A percentile compares a stretch with the other conserved stretches of the same genome.
These are phyloP conservation scores for Coleophoma crateriformis DNA, from an alignment of 2,329 filamentous ascomycete genomes.

Conservation along the genomic window DNA sequence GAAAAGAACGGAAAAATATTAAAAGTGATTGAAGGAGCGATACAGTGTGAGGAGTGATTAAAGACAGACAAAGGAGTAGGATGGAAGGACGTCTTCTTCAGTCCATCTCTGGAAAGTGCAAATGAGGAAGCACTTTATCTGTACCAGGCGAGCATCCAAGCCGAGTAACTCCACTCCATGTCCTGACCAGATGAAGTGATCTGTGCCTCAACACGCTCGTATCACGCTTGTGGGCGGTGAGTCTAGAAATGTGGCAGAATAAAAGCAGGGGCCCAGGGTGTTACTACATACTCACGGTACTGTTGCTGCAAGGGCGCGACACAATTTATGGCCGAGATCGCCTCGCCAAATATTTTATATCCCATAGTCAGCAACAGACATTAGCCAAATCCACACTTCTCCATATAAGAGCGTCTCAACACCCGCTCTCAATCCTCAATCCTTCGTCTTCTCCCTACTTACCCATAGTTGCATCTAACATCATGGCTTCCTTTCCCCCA, in stretches of 20 bases:
- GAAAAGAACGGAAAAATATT: no score
- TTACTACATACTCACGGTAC: not conserved
- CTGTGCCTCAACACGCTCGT: no score
- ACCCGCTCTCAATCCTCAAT: not conserved
- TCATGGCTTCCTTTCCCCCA: slow-evolving; percentile 59
- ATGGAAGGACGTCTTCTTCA: no score
- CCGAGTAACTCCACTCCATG: no score
- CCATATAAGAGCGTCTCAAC: not conserved
- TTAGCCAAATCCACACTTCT: not conserved
- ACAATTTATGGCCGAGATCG: not conserved
- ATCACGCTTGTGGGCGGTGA: no score
- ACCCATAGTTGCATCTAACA: not conserved
- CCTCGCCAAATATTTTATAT: not conserved
- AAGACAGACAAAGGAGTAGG: no score
- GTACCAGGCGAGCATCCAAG: no score
- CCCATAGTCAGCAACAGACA: not conserved
- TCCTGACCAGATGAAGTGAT: no score
- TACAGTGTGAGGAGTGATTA: not conserved
- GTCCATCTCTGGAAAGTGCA: no score
- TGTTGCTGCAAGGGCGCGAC: not conserved
- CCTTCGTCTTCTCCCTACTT: not conserved
- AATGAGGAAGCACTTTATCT: no score
- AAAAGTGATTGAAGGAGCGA: not conserved
- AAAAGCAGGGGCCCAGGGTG: no score
- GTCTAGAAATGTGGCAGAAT: no score